Evolutionary conservation across 2,329 filamentous ascomycete genomes (phyloP).

Genomic region (Capronia epimyces): DNA sequence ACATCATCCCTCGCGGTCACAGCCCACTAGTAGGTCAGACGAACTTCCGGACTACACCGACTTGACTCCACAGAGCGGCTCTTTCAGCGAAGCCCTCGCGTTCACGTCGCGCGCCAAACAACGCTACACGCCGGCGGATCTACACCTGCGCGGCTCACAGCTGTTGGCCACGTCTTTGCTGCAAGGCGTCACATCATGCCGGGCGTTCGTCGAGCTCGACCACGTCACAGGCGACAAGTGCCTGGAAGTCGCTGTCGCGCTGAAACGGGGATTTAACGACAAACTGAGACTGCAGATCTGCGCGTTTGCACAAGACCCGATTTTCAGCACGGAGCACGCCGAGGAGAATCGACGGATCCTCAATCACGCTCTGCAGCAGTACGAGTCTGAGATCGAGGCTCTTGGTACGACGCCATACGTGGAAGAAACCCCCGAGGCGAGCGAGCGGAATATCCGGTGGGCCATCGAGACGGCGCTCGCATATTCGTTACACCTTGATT

Average conservation of each 20-base stretch:
- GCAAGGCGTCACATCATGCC: constrained; percentile 62
- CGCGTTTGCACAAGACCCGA: constrained; percentile 64
- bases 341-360: constrained; percentile 50
- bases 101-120: constrained; percentile 57
- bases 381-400: constrained; percentile 46
- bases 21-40: constrained; percentile 5
- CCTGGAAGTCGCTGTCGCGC: constrained; percentile 51
- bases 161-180: constrained; percentile 60
- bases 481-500: constrained; percentile 56
- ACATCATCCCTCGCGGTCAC: constrained; percentile 11
- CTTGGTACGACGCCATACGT: constrained; percentile 67
- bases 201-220: constrained; percentile 68
- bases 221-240: constrained; percentile 55
- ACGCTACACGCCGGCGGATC: constrained; percentile 56
- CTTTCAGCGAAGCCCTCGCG: constrained; percentile 60
- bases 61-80: constrained; percentile 55
- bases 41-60: constrained; percentile 46
- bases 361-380: constrained; percentile 39
- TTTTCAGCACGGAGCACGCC: constrained; percentile 55
- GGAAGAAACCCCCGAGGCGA: constrained; percentile 48
- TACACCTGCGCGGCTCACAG: constrained; percentile 60
- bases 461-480: constrained; percentile 52
- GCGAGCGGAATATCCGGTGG: constrained; percentile 58
- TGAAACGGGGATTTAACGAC: constrained; percentile 52
- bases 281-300: constrained; percentile 61